These are phyloP conservation scores for Elaeis oleifera DNA, from an alignment of 202 grass and related monocot genomes.

Conservation along the genomic window DNA sequence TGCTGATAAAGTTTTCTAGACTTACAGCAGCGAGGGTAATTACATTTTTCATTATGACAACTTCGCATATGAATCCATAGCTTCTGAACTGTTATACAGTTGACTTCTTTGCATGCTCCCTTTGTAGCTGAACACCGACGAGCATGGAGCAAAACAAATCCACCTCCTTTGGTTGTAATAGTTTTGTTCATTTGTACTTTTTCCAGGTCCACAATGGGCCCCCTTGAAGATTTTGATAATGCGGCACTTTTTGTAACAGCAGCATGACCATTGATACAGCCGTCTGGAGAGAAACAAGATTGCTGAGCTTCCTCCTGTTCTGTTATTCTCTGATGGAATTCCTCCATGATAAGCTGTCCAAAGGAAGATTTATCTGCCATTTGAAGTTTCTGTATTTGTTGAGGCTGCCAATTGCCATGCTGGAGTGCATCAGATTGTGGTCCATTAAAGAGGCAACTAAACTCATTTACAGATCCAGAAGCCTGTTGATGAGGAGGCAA, in stretches of 20 bases:
- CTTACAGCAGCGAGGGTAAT: slow-evolving; percentile 41
- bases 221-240: slow-evolving; percentile 20
- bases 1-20: slow-evolving; percentile 54
- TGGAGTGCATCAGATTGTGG: slow-evolving; percentile 41
- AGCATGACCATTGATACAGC: slow-evolving; percentile 34
- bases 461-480: slow-evolving; percentile 25
- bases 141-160: slow-evolving; percentile 81
- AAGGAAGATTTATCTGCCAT: slow-evolving; percentile 39
- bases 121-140: slow-evolving; percentile 51
- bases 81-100: slow-evolving; percentile 64
- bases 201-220: slow-evolving; percentile 29
- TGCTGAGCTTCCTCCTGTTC: slow-evolving; percentile 40
- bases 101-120: slow-evolving; percentile 70
- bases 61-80: slow-evolving; percentile 62
- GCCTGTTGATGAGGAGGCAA: slow-evolving; percentile 7
- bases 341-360: slow-evolving; percentile 49
- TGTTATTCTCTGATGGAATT: slow-evolving; percentile 58
- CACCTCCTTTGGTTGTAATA: slow-evolving; percentile 66
- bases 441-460: slow-evolving; percentile 43
- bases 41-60: slow-evolving; percentile 65
- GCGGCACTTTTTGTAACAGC: slow-evolving; percentile 21
- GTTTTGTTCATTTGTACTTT: slow-evolving; percentile 40
- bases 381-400: slow-evolving; percentile 47
- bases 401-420: slow-evolving; percentile 46
- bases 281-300: slow-evolving; percentile 37